A percentile compares a stretch with the other conserved stretches of the same genome.
phyloP scores from a whole-genome alignment of 108 stramenopile genomes.

The Thalassiosira profunda region DNA sequence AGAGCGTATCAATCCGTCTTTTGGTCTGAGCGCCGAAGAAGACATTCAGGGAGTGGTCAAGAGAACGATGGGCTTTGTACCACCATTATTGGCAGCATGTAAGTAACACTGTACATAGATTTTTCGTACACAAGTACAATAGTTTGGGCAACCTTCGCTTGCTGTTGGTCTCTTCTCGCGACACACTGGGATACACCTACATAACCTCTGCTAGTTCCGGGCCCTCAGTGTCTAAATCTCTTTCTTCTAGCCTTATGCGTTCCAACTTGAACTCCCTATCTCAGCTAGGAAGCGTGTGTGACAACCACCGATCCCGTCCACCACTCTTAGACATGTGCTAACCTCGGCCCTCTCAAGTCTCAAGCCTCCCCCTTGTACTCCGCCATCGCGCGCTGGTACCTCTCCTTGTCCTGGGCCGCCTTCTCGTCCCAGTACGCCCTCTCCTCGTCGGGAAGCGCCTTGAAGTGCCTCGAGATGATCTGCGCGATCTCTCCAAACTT shows the following conservation, averaged over 20 bases:
- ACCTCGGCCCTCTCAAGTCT: background rate
- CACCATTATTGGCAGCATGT: too few relatives aligned
- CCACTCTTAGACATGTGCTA: too few relatives aligned
- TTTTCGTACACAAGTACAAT: too few relatives aligned
- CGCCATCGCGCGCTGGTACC: constrained; percentile 69
- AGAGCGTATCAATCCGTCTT: too few relatives aligned
- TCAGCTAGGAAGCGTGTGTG: background rate
- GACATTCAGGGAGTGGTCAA: too few relatives aligned
- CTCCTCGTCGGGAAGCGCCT: constrained; percentile 68
- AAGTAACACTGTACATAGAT: too few relatives aligned
- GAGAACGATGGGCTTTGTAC: too few relatives aligned
- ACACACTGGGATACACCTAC: background rate
- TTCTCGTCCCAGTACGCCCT: constrained; percentile 70
- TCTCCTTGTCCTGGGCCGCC: constrained; percentile 74
- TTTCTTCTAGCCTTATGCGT: too few relatives aligned
- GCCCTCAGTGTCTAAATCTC: too few relatives aligned
- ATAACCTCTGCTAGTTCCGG: background rate
- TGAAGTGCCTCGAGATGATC: constrained; percentile 75
- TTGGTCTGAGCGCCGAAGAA: too few relatives aligned
- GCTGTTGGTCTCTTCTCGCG: background rate
- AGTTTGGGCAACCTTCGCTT: background rate
- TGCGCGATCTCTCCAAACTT: constrained; percentile 78
- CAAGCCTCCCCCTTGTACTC: constrained; percentile 40
- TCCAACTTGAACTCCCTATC: background rate
- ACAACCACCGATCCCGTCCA: too few relatives aligned